phyloP scores from a whole-genome alignment of 306 rosid species.

The Sphenostylis stenocarpa region DNA sequence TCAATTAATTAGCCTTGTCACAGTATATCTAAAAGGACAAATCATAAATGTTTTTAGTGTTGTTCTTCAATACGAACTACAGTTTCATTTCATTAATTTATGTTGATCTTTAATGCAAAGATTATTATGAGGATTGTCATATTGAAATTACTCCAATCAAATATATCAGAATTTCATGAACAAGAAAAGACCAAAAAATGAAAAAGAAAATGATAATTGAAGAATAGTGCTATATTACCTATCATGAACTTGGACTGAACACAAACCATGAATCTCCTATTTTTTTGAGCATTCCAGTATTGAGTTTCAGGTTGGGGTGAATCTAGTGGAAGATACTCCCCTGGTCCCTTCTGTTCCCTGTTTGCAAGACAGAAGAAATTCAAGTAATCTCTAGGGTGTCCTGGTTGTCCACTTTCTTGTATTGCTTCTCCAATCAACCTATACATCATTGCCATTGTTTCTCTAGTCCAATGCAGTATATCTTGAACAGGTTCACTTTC shows the following conservation, averaged over 20 bases:
- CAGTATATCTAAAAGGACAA: no score
- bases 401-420: constrained; percentile 52
- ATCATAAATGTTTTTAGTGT: no score
- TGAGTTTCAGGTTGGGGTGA: constrained; percentile 64
- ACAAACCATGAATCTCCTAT: constrained; percentile 90
- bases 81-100: no score
- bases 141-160: neutral
- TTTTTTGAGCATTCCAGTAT: constrained; percentile 74
- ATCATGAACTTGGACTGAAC: constrained; percentile 97
- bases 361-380: constrained; percentile 93
- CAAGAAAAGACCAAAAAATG: neutral
- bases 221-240: constrained; percentile 50
- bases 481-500: constrained; percentile 81
- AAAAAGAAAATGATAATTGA: constrained; percentile 1
- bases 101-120: neutral
- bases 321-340: constrained; percentile 66
- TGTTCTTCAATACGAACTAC: no score
- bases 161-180: neutral
- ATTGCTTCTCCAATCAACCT: constrained; percentile 80
- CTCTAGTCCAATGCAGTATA: constrained; percentile 80
- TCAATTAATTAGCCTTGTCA: neutral
- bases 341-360: constrained; percentile 58
- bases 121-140: neutral
- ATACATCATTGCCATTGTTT: constrained; percentile 88
- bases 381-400: constrained; percentile 82